Evolutionary conservation across 1,284 basidiomycete genomes (phyloP), one percentile per base, ranked within the genome.

Genomic region (Heterobasidion irregulare): DNA sequence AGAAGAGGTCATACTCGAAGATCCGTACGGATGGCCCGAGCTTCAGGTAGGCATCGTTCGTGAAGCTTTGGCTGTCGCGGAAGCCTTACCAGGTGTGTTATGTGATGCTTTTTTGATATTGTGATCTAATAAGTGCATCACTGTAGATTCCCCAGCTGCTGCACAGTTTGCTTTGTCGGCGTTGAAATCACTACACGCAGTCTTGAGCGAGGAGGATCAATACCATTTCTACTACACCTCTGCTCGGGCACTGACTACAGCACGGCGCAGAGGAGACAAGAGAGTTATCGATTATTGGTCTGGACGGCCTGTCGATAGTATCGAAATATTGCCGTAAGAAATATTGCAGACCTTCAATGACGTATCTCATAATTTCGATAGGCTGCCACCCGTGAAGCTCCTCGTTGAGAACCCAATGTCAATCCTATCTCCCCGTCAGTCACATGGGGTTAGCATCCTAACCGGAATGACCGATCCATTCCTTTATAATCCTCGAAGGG

Each of bases 1-100:
- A 46, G 59, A 70, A 12, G 71, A 74, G 13, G 49, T 16, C 38
- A 68, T 71, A 36, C 63, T 72, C 36, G 67, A 69, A 26, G 80
- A 82, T 58, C 70, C 79, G 2, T 93, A 87, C 66, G 94, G 95
- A 1, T 99, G 95, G 96, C 86, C 92, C 1, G 91, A 94, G 65
- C 75, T 98, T 50, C 95, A 98, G 70, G 80, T 96, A 35, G 92
- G 92, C 35, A 83, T 96, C 35, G 78, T 98, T 41, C 83, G 94
- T 50, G 95, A 98, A 66, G 91, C 93, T 0, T 86, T 98, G 36
- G 84, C 88, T 0, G 84, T 98, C 9, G 89, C 92, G 4, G 94
- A 98, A 69, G 83, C 91, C 15, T 72, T 98, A n/a, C 91, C 93
- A 56, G 93, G 94, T 89, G 61, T 57, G 78, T 73, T 7, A 58